These are phyloP conservation scores for Oenanthe sinensis DNA, from an alignment of 129 eudicot species.

Conservation along the genomic window DNA sequence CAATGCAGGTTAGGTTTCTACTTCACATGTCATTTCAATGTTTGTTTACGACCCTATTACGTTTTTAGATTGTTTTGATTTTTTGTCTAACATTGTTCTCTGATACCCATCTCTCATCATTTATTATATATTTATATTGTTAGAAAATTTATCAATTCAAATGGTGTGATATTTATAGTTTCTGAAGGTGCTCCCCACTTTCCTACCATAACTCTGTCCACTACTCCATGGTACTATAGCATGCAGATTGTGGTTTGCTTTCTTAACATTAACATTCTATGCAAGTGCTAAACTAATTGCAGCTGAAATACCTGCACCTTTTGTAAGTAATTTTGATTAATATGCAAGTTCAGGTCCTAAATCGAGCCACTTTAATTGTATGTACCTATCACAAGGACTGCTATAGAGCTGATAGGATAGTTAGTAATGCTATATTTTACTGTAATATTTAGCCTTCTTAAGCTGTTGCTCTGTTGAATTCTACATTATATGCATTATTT, in stretches of 20 bases:
- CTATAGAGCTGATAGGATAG: background rate
- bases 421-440: background rate
- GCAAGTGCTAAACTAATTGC: background rate
- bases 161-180: background rate
- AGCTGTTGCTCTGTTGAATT: background rate
- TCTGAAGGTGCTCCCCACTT: background rate
- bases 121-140: background rate
- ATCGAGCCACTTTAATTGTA: background rate
- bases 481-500: background rate
- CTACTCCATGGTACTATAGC: background rate
- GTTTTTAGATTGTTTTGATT: background rate
- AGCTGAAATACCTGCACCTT: background rate
- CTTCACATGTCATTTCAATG: background rate
- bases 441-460: background rate
- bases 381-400: background rate
- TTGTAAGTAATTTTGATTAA: background rate
- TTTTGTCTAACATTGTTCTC: background rate
- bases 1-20: slow-evolving; percentile 68
- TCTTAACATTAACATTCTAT: background rate
- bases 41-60: background rate
- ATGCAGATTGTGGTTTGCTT: background rate
- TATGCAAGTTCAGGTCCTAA: background rate
- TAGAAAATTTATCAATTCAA: background rate
- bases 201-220: background rate
- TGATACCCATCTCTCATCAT: background rate